phyloP scores from a whole-genome alignment of 2,329 filamentous ascomycete genomes.

The Aureobasidium pullulans region DNA sequence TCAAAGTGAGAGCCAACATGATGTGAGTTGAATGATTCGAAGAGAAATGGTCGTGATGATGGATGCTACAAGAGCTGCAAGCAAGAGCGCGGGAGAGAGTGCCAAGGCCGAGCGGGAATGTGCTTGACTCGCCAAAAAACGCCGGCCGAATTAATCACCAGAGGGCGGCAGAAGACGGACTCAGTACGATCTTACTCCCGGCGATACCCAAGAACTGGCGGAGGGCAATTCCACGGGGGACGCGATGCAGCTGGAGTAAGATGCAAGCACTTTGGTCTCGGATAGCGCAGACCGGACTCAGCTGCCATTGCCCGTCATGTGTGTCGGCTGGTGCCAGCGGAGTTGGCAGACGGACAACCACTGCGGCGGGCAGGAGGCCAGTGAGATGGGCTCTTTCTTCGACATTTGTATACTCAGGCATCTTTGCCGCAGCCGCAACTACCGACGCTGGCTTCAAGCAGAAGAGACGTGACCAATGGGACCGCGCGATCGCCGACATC shows the following conservation, averaged over 20 bases:
- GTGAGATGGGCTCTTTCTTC: conserved; percentile 43
- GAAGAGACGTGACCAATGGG: conserved; percentile 52
- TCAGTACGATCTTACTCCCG: background rate
- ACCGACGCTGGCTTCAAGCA: conserved; percentile 56
- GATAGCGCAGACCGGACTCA: conserved; percentile 53
- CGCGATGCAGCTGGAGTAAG: conserved; percentile 19
- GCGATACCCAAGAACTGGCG: background rate
- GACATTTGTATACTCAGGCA: conserved; percentile 61
- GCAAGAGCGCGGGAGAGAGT: background rate
- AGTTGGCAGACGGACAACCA: conserved; percentile 45
- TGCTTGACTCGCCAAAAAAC: background rate
- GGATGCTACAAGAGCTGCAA: background rate
- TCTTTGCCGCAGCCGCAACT: conserved; percentile 58
- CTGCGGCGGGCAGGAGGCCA: conserved; percentile 43
- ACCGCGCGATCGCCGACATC: conserved; percentile 51
- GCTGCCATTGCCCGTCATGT: conserved; percentile 58
- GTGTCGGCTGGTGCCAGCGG: conserved; percentile 37
- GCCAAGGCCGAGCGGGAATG: conserved; percentile 9
- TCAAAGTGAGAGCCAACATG: conserved; percentile 62
- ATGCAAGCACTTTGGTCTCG: conserved; percentile 67
- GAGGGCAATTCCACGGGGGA: background rate
- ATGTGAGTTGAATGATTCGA: conserved; percentile 16
- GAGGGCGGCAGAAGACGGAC: background rate
- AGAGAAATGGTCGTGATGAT: background rate
- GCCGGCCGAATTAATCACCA: background rate